phyloP scores from a whole-genome alignment of 2,329 filamentous ascomycete genomes.

The Trichoderma sp. region DNA sequence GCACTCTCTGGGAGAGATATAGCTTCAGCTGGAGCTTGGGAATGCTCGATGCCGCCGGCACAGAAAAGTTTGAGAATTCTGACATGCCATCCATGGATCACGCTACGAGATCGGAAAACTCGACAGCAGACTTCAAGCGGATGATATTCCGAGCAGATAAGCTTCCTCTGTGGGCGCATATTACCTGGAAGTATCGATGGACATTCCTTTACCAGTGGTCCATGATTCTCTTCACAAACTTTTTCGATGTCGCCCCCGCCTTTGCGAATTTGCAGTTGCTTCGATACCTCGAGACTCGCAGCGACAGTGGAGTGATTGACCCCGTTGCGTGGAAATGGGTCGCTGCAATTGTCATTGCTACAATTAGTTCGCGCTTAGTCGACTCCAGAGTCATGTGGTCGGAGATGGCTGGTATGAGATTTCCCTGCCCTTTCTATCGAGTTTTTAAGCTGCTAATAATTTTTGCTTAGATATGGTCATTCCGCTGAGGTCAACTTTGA shows the following conservation, averaged over 20 bases:
- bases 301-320: slow-evolving; percentile 4
- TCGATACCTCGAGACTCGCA: slow-evolving; percentile 16
- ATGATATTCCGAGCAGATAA: slow-evolving; percentile 13
- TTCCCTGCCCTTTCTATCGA: background rate
- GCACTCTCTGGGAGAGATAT: slow-evolving; percentile 16
- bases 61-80: slow-evolving; percentile 22
- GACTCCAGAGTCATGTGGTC: slow-evolving; percentile 25
- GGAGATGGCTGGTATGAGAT: slow-evolving; percentile 5
- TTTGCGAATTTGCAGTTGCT: slow-evolving; percentile 22
- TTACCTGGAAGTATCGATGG: slow-evolving; percentile 11
- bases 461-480: slow-evolving; percentile 4
- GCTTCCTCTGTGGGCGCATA: slow-evolving; percentile 21
- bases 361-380: slow-evolving; percentile 19
- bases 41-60: slow-evolving; percentile 10
- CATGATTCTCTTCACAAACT: slow-evolving; percentile 18
- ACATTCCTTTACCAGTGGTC: slow-evolving; percentile 5
- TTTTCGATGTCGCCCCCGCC: slow-evolving; percentile 20
- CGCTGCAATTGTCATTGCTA: slow-evolving; percentile 16
- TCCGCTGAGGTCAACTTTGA: slow-evolving; percentile 17
- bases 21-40: slow-evolving; percentile 20
- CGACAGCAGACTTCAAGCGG: slow-evolving; percentile 10
- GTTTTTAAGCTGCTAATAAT: background rate
- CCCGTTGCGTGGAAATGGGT: slow-evolving; percentile 18
- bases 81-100: slow-evolving; percentile 15
- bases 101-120: slow-evolving; percentile 4